These are phyloP conservation scores for Gaultheria prostrata DNA, from an alignment of 148 eudicot genomes.

Conservation along the genomic window DNA sequence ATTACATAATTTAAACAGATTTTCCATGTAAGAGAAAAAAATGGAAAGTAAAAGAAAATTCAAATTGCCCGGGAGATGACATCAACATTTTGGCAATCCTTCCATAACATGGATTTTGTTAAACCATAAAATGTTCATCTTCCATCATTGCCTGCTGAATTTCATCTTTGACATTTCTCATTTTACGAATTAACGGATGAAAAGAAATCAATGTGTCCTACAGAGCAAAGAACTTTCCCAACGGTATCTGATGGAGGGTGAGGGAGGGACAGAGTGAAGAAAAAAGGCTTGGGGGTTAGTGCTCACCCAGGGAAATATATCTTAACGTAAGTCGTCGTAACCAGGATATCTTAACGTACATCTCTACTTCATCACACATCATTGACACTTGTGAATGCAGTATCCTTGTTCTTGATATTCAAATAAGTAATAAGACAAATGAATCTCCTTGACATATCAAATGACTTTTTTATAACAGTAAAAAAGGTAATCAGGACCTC, in stretches of 20 bases:
- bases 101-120: not conserved
- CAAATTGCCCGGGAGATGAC: not conserved
- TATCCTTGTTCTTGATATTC: not conserved
- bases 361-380: not conserved
- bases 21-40: not conserved
- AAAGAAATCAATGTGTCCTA: not conserved
- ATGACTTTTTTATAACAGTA: not conserved
- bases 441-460: not conserved
- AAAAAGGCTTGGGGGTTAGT: constrained; percentile 4
- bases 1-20: not conserved
- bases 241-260: not conserved
- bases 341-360: not conserved
- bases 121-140: not conserved
- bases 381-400: not conserved
- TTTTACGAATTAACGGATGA: not conserved
- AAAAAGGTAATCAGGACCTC: not conserved
- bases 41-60: not conserved
- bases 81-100: not conserved
- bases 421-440: not conserved
- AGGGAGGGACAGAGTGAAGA: not conserved
- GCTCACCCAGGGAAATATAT: not conserved
- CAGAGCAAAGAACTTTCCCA: not conserved
- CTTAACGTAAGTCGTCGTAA: not conserved
- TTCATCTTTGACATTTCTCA: too few species aligned
- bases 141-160: not conserved